A percentile compares a stretch with the other conserved stretches of the same genome.
Conservation (phyloP, 176 grass and related monocot species). For the Musa acuminata region DNA sequence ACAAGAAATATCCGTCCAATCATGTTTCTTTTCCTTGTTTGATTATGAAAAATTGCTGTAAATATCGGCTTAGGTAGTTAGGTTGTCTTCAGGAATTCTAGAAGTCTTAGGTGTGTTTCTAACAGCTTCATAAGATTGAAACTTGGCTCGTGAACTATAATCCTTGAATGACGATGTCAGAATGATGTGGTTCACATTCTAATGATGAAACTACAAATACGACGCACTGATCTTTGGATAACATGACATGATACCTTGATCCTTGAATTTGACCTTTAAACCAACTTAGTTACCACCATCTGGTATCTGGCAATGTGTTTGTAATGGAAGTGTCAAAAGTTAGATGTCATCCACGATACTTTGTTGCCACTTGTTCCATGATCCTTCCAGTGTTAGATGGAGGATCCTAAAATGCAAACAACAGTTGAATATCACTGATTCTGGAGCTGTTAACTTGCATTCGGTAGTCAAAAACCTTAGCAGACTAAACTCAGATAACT, state of each 20-base stretch:
- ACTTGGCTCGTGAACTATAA: neutral
- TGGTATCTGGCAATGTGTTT: neutral
- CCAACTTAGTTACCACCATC: neutral
- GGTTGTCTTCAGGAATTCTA: neutral
- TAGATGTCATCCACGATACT: too few relatives aligned
- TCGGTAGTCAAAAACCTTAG: too few relatives aligned
- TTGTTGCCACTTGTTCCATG: too few relatives aligned
- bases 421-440: too few relatives aligned
- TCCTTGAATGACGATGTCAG: neutral
- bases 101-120: neutral
- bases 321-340: too few relatives aligned
- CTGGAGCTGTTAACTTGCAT: too few relatives aligned
- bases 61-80: neutral
- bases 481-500: too few relatives aligned
- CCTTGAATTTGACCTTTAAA: neutral
- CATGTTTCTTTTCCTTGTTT: too few relatives aligned
- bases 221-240: neutral
- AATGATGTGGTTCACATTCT: neutral
- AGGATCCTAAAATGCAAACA: too few relatives aligned
- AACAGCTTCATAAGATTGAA: neutral
- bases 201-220: neutral
- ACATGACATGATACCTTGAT: neutral
- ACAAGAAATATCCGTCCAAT: too few relatives aligned
- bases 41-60: neutral
- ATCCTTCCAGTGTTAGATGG: too few relatives aligned